Percentiles rank a stretch among this genome's conserved stretches.
phyloP scores from a whole-genome alignment of 2,329 filamentous ascomycete species.

The Exophiala bonariae region DNA sequence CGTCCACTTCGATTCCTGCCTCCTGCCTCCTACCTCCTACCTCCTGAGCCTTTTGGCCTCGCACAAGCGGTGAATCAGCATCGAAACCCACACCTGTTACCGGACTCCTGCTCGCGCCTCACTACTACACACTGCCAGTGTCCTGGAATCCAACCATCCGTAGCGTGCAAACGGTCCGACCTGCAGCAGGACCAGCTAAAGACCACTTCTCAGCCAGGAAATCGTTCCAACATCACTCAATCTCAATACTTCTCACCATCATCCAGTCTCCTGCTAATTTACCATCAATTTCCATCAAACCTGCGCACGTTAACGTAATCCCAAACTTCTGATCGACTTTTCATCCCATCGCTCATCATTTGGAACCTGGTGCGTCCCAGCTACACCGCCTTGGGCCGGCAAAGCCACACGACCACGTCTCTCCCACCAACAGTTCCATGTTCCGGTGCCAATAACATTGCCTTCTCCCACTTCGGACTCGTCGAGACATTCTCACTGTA shows the following conservation, averaged over 20 bases:
- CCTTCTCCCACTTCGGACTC: slow-evolving; percentile 1
- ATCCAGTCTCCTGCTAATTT: not conserved
- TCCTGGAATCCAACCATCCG: not conserved
- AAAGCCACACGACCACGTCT: slow-evolving; percentile 6
- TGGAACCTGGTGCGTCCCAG: slow-evolving; percentile 1
- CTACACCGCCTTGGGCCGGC: slow-evolving; percentile 11
- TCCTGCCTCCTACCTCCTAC: slow-evolving; percentile 8
- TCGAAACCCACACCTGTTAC: slow-evolving; percentile 3
- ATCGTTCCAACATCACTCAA: not conserved
- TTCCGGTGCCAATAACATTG: slow-evolving; percentile 20
- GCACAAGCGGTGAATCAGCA: slow-evolving; percentile 17
- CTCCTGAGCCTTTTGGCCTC: slow-evolving; percentile 13
- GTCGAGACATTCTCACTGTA: slow-evolving; percentile 14
- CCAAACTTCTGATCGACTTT: not conserved
- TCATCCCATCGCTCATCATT: not conserved
- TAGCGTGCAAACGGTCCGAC: not conserved
- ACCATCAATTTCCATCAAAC: not conserved
- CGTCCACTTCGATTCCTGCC: not conserved
- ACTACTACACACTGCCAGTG: not conserved
- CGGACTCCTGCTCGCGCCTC: slow-evolving; percentile 6
- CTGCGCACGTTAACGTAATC: not conserved
- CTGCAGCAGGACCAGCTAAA: not conserved
- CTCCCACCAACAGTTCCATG: slow-evolving; percentile 9
- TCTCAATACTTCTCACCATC: not conserved
- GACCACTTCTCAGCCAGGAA: not conserved